These are phyloP conservation scores for Phyllachora maydis DNA, from an alignment of 2,329 filamentous ascomycete species.

Conservation along the genomic window DNA sequence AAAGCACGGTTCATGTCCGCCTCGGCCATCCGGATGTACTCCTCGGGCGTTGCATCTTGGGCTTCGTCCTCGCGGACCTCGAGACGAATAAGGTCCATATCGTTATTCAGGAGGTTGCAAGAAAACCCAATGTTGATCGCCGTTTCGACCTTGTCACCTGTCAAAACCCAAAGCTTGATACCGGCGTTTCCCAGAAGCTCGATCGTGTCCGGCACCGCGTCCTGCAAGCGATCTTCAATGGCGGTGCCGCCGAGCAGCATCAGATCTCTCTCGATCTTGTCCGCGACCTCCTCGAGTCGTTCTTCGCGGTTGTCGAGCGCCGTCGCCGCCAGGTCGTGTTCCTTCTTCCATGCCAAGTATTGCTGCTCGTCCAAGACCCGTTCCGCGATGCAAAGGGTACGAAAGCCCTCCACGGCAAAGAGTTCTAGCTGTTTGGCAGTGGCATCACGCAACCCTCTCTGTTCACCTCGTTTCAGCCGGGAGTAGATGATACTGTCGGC, in stretches of 20 bases:
- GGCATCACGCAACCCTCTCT: conserved; percentile 58
- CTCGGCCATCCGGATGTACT: conserved; percentile 36
- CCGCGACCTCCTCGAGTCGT: conserved; percentile 76
- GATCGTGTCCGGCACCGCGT: conserved; percentile 92
- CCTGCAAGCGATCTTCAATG: conserved; percentile 91
- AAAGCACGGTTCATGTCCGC: conserved; percentile 58
- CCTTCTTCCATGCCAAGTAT: conserved; percentile 65
- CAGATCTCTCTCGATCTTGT: conserved; percentile 78
- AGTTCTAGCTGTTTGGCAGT: conserved; percentile 93
- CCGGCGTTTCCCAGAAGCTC: conserved; percentile 76
- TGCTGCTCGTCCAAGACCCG: conserved; percentile 62
- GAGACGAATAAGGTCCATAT: conserved; percentile 89
- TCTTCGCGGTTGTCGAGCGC: conserved; percentile 76
- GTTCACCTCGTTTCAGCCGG: conserved; percentile 65
- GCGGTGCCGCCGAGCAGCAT: conserved; percentile 81
- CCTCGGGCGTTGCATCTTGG: conserved; percentile 22
- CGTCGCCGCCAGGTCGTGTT: conserved; percentile 73
- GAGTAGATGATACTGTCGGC: conserved; percentile 96
- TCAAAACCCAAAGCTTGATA: conserved; percentile 97
- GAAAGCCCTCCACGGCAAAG: conserved; percentile 86
- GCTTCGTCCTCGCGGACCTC: conserved; percentile 60
- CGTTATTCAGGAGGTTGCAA: conserved; percentile 90
- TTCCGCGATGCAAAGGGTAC: conserved; percentile 86
- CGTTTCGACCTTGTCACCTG: conserved; percentile 96
- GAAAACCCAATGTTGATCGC: conserved; percentile 99